Percentiles rank a stretch among this genome's conserved stretches.
phyloP scores from a whole-genome alignment of 106 monocot species.

The Dendrobium catenatum region DNA sequence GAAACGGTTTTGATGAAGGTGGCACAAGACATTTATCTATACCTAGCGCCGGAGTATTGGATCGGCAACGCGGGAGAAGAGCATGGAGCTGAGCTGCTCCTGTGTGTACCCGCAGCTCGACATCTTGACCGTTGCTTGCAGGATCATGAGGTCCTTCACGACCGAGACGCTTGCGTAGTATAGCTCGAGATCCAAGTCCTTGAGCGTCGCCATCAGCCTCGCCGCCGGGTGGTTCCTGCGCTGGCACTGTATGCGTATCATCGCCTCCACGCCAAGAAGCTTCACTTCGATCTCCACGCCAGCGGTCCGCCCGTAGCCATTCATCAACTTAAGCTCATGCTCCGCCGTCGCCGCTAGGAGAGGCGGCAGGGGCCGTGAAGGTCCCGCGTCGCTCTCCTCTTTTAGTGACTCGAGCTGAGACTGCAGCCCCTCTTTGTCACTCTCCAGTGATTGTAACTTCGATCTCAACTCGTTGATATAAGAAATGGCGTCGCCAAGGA shows the following conservation, averaged over 20 bases:
- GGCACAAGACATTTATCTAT: not conserved
- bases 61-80: constrained; percentile 24
- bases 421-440: constrained; percentile 36
- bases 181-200: constrained; percentile 51
- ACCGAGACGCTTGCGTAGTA: constrained; percentile 57
- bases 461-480: constrained; percentile 69
- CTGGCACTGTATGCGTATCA: constrained; percentile 51
- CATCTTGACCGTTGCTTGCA: constrained; percentile 69
- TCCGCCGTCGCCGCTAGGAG: not conserved
- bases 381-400: constrained; percentile 7
- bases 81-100: constrained; percentile 53
- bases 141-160: constrained; percentile 67
- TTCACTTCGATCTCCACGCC: constrained; percentile 60
- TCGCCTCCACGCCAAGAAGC: constrained; percentile 49
- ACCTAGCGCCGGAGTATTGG: not conserved
- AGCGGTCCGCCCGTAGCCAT: constrained; percentile 11
- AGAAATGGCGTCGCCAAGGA: constrained; percentile 78
- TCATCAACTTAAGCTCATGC: constrained; percentile 8
- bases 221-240: constrained; percentile 57
- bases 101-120: constrained; percentile 25
- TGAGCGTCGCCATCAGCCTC: constrained; percentile 46
- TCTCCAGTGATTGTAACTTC: constrained; percentile 35
- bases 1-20: not conserved
- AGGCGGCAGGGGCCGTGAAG: not conserved
- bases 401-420: constrained; percentile 39